Conservation (phyloP, 2,329 filamentous ascomycete genomes). For the Curvularia lunata region DNA sequence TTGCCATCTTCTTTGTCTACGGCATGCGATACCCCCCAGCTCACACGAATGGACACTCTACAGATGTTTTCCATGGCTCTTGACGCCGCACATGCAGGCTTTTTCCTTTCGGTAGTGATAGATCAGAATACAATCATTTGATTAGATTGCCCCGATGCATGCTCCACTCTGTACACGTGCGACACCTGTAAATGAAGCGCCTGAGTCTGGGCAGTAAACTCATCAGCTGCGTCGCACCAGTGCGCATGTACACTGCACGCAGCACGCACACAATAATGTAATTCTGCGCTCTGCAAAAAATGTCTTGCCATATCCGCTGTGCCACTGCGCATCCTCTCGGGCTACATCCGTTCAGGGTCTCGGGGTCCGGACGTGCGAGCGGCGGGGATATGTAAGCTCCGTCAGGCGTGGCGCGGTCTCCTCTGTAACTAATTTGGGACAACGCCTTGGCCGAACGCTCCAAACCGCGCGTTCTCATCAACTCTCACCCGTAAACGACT, state of each 20-base stretch:
- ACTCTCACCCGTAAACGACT: conserved; percentile 8
- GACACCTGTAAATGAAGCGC: background rate
- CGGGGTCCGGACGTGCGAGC: conserved; percentile 15
- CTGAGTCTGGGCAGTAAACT: background rate
- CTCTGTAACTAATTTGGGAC: conserved; percentile 33
- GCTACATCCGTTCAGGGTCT: conserved; percentile 20
- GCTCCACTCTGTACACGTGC: background rate
- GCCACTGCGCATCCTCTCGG: background rate
- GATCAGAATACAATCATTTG: conserved; percentile 18
- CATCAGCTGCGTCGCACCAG: too few species aligned
- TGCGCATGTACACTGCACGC: background rate
- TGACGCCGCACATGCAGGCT: conserved; percentile 19
- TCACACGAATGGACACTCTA: conserved; percentile 18
- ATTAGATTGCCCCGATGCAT: background rate
- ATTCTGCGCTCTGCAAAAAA: background rate
- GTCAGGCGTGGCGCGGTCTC: conserved; percentile 32
- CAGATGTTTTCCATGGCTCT: conserved; percentile 14
- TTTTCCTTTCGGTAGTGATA: conserved; percentile 15
- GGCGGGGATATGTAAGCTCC: conserved; percentile 25
- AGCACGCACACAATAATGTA: background rate
- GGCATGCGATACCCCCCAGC: conserved; percentile 23
- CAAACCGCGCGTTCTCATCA: conserved; percentile 31
- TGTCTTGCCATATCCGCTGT: background rate
- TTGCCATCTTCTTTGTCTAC: conserved; percentile 6
- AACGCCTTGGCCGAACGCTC: conserved; percentile 29